A percentile compares a stretch with the other conserved stretches of the same genome.
Evolutionary conservation across 768 basidiomycete genomes (phyloP).

Genomic region (Rhizopogon sp.): DNA sequence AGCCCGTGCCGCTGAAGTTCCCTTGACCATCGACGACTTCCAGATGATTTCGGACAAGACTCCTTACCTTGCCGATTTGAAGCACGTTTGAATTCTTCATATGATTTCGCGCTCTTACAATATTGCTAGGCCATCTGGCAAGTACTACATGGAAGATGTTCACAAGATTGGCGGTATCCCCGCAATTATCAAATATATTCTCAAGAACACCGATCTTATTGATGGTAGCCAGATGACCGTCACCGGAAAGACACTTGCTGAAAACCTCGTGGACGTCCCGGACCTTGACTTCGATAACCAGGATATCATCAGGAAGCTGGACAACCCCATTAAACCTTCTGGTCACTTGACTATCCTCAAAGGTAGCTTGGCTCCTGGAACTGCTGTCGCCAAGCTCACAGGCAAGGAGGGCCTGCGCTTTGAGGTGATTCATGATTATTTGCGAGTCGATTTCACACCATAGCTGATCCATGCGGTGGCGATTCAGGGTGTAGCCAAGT

Average conservation of each 20-base stretch:
- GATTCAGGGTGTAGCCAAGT: conserved; percentile 63
- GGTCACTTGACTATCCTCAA: conserved; percentile 85
- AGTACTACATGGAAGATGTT: conserved; percentile 88
- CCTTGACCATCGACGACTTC: conserved; percentile 83
- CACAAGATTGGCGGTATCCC: conserved; percentile 85
- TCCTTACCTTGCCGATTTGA: conserved; percentile 82
- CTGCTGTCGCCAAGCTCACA: conserved; percentile 89
- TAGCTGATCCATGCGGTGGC: conserved; percentile 1
- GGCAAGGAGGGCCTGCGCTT: conserved; percentile 88
- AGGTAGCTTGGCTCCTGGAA: conserved; percentile 85
- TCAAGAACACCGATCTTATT: conserved; percentile 73
- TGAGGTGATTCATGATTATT: conserved; percentile 43
- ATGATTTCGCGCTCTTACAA: conserved; percentile 4
- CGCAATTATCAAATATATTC: conserved; percentile 76
- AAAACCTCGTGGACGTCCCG: conserved; percentile 76
- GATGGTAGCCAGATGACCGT: conserved; percentile 84
- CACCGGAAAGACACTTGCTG: conserved; percentile 85
- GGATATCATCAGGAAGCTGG: conserved; percentile 67
- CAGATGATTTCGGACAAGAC: conserved; percentile 74
- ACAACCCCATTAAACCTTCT: conserved; percentile 79
- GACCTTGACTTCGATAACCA: conserved; percentile 71
- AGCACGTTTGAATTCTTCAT: conserved; percentile 33
- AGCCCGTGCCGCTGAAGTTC: conserved; percentile 72
- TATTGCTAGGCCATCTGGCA: conserved; percentile 63
- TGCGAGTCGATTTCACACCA: background rate